Conservation (phyloP, 805 yeast genomes). For the Sugiyamaella valdiviana region DNA sequence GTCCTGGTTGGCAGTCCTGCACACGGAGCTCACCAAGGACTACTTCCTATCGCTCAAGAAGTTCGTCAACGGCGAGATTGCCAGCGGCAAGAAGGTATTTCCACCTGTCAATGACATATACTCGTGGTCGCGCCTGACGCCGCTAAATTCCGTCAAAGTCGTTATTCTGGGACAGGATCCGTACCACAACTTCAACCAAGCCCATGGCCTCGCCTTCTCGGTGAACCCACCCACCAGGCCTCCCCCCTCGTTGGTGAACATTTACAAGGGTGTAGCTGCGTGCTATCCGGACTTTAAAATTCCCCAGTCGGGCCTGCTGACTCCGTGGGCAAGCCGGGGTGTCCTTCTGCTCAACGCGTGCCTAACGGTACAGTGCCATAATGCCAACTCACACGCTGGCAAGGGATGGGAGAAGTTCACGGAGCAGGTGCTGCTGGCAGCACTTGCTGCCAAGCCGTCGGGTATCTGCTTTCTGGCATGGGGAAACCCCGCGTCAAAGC, state of each 20-base stretch:
- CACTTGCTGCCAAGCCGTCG: conserved; percentile 33
- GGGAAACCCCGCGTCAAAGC: conserved; percentile 69
- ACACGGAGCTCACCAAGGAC: conserved; percentile 71
- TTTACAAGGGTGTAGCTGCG: conserved; percentile 65
- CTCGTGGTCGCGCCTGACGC: conserved; percentile 87
- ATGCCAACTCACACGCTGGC: conserved; percentile 86
- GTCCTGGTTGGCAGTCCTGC: conserved; percentile 70
- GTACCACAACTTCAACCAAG: conserved; percentile 86
- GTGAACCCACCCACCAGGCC: conserved; percentile 79
- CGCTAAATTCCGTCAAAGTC: conserved; percentile 65
- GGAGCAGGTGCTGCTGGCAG: conserved; percentile 55
- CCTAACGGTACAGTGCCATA: conserved; percentile 86
- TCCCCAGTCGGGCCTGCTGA: conserved; percentile 64
- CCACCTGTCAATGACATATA: conserved; percentile 76
- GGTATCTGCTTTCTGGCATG: conserved; percentile 75
- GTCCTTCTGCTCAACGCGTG: conserved; percentile 83
- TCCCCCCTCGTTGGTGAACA: conserved; percentile 84
- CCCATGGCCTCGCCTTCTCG: conserved; percentile 93
- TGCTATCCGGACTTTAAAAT: conserved; percentile 64
- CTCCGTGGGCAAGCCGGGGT: conserved; percentile 83
- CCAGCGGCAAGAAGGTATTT: conserved; percentile 49
- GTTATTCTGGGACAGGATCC: conserved; percentile 94
- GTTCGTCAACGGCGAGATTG: conserved; percentile 48
- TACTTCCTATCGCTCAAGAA: conserved; percentile 70
- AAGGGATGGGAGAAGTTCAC: conserved; percentile 94